phyloP scores from a whole-genome alignment of 2,329 filamentous ascomycete genomes.

The Botrytis hyacinthi region DNA sequence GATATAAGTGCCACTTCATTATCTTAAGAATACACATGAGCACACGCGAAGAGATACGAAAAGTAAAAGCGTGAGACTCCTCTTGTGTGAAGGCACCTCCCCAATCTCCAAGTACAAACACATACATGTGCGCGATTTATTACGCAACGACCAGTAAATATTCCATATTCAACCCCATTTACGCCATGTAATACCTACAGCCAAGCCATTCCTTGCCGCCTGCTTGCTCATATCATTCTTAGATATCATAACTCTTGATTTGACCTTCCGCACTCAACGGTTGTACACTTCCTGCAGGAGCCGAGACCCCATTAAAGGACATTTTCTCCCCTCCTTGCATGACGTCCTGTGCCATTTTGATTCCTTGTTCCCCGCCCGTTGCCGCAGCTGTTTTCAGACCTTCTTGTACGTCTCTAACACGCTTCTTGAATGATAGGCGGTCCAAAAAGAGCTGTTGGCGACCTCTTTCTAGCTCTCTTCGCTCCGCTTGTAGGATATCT shows the following conservation, averaged over 20 bases:
- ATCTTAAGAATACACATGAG: constrained; percentile 20
- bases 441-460: constrained; percentile 93
- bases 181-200: constrained; percentile 31
- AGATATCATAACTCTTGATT: constrained; percentile 47
- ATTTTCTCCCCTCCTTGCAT: constrained; percentile 45
- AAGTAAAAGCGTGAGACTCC: constrained; percentile 13
- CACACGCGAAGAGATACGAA: not conserved
- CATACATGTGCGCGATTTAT: constrained; percentile 8
- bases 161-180: constrained; percentile 33
- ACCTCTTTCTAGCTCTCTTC: constrained; percentile 85
- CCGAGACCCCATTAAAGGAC: constrained; percentile 49
- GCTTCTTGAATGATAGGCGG: constrained; percentile 82
- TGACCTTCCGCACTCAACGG: constrained; percentile 55
- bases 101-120: constrained; percentile 16
- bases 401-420: constrained; percentile 80
- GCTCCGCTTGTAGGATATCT: constrained; percentile 83
- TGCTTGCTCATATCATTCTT: constrained; percentile 23
- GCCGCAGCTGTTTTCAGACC: constrained; percentile 53
- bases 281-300: constrained; percentile 47
- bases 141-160: constrained; percentile 22
- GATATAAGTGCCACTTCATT: constrained; percentile 17
- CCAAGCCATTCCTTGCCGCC: constrained; percentile 9
- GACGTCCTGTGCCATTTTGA: constrained; percentile 39
- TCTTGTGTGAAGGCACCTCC: constrained; percentile 5
- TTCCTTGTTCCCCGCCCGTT: constrained; percentile 42